A percentile compares a stretch with the other conserved stretches of the same genome.
Conservation (phyloP, 768 basidiomycete genomes). For the Russula olivacea region DNA sequence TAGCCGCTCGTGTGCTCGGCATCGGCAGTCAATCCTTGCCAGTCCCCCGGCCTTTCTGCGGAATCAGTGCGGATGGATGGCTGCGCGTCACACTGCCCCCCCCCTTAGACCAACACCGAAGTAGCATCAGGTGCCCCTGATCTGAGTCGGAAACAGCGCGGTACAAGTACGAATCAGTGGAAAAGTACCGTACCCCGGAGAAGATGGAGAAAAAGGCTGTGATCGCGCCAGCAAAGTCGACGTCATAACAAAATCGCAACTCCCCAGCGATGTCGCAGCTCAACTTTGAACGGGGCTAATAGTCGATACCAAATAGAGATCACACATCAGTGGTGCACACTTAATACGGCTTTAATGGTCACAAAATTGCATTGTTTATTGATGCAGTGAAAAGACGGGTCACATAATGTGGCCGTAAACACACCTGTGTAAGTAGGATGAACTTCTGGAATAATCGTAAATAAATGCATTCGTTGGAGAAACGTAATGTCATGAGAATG, state of each 20-base stretch:
- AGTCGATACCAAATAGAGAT: not conserved
- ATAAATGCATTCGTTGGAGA: not conserved
- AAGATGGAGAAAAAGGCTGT: not conserved
- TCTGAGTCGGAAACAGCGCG: not conserved
- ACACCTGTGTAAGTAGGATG: slow-evolving; percentile 8
- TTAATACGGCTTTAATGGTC: not conserved
- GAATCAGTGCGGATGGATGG: no score
- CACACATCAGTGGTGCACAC: not conserved
- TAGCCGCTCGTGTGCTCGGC: not conserved
- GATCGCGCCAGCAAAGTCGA: not conserved
- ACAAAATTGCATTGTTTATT: slow-evolving; percentile 4
- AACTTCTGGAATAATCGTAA: slow-evolving; percentile 2
- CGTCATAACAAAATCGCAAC: slow-evolving; percentile 3
- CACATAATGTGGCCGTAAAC: slow-evolving; percentile 4
- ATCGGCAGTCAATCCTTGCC: not conserved
- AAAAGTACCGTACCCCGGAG: slow-evolving; percentile 3
- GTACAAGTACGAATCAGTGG: not conserved
- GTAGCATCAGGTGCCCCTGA: not conserved
- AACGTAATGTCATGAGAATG: slow-evolving; percentile 13
- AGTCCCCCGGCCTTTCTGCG: not conserved
- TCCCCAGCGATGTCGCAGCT: not conserved
- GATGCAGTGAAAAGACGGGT: not conserved
- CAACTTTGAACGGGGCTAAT: no score
- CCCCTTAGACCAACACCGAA: not conserved
- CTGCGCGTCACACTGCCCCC: slow-evolving; percentile 5